Base-by-base conservation (phyloP, 2,329 filamentous ascomycete genomes). In the Zymoseptoria brevis region DNA sequence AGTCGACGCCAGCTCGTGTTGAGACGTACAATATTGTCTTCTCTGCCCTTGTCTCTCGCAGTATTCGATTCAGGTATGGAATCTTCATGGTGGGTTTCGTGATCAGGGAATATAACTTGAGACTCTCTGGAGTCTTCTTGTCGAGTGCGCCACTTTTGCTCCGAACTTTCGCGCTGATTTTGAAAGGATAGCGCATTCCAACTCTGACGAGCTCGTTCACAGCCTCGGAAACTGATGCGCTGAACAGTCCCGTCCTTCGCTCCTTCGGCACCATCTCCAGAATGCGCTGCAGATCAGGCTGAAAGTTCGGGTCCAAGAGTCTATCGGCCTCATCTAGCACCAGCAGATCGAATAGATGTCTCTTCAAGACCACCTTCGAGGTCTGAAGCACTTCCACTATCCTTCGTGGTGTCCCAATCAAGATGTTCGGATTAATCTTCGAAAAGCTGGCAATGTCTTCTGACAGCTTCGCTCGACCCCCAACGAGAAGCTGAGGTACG, bases 261-360 rank as follows among this genome's bases (percentile, higher is more conserved):
- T 99, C 94, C 71, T 99, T 99, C 0, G 94, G 94, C 5, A 99
- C 77, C 16, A 88, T 83, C 0, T 85, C 84, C 21, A 99, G 77
- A 49, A 97, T 96, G 57, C 85, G 89, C 66, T 94, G 90, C 26
- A 99, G 75, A 66, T 96, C 91, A 58, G 89, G 87, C 73, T 95
- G 94, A 75, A 99, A 97, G 5, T 95, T 94, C 21, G 97, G 81
- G 75, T 99, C 94, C 9, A 99, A 80, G 24, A 99, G 78, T 60
- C 94, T 83, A 74, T 99, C 94, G 54, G 93, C 94, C 76, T 99
- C 94, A 71, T 99, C 94, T 41, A 99, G 81, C 3, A 99, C 89
- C 9, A 99, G 83, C 54, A 90, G 85, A 72, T 99, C 93, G 66
- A 99, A 97, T 61, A 64, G 68, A 56, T 72, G 70, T 45, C 70